Evolutionary conservation across 1,284 basidiomycete genomes (phyloP).

Genomic region (Xerocomus nothofagi): DNA sequence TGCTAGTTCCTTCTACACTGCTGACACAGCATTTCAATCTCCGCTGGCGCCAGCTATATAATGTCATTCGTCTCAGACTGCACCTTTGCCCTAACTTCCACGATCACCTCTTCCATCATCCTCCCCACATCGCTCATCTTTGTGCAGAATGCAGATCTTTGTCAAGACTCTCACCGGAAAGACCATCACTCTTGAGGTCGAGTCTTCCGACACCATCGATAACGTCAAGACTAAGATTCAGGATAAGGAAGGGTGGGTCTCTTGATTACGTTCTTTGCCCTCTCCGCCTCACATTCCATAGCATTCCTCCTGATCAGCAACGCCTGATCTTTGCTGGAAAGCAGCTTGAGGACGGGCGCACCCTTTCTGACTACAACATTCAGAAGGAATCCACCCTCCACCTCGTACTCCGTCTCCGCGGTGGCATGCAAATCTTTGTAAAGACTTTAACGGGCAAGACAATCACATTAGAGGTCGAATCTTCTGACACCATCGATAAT

Average conservation of each 20-base stretch:
- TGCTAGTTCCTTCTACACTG: conserved; percentile 15
- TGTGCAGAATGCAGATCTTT: conserved; percentile 74
- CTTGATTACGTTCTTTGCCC: fast-evolving
- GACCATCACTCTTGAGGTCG: conserved; percentile 92
- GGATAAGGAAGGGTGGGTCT: conserved; percentile 83
- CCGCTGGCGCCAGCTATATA: too few relatives aligned
- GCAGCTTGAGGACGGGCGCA: conserved; percentile 81
- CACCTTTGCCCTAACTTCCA: conserved; percentile 31
- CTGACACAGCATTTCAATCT: conserved; percentile 32
- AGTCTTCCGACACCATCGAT: conserved; percentile 89
- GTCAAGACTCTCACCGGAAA: conserved; percentile 88
- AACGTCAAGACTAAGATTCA: conserved; percentile 86
- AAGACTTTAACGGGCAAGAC: conserved; percentile 93
- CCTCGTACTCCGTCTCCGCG: conserved; percentile 82
- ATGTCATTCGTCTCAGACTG: neutral
- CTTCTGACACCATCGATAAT: conserved; percentile 88
- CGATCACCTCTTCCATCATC: conserved; percentile 47
- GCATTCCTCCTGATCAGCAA: conserved; percentile 81
- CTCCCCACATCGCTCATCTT: neutral
- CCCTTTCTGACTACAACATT: conserved; percentile 83
- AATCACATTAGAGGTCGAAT: conserved; percentile 92
- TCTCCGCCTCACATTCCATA: conserved; percentile 18
- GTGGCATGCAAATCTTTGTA: conserved; percentile 89
- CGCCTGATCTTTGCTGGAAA: conserved; percentile 88
- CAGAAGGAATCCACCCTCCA: conserved; percentile 83